Evolutionary conservation across 2,329 filamentous ascomycete species (phyloP), one percentile per base, ranked within the genome.

Genomic region (Botrytis byssoidea): DNA sequence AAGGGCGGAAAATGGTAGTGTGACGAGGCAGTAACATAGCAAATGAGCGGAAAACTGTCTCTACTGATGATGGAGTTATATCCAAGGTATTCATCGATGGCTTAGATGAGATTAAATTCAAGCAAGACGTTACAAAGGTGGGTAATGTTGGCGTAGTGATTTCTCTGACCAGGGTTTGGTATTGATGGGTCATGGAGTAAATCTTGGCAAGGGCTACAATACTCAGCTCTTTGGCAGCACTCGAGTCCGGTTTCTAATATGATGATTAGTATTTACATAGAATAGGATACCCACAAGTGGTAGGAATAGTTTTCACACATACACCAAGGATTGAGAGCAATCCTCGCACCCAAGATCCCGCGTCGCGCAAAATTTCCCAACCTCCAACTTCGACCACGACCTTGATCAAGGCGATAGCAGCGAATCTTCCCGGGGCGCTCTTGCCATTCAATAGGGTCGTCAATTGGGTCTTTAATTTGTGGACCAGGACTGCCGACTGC

Each of bases 121-220:
- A 82, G 78, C 92, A 94, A 4, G 72, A 73, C 22, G 72, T 76
- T 37, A 73, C 64, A 66, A 74, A 74, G 9, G 73, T 77, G 35
- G 76, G 76, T 4, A 76, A 74, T 37, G 77, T 79, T 2, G 78
- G 79, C 37, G 74, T 75, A 12, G 71, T 80, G 37, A 98, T 93
- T 81, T 98, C 95, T 78, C 95, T 88, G 63, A 95, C 86, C 71
- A 98, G 85, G 14, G 93, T 96, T 74, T 92, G 93, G 80, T 94
- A 94, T 55, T 91, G 89, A 80, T 94, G 93, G 59, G 95, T 92
- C 51, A 96, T 88, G 77, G 90, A 87, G 83, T 96, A 98, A 77
- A 98, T 94, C 79, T 92, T 91, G 32, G 93, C 92, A 75, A 98
- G 84, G 22, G 93, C 89, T 75, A 96, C 88, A 68, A 97, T 85